Percentiles rank a stretch among this genome's conserved stretches.
Conservation (phyloP, 1,284 basidiomycete genomes). For the Cutaneotrichosporon cyanovorans region DNA sequence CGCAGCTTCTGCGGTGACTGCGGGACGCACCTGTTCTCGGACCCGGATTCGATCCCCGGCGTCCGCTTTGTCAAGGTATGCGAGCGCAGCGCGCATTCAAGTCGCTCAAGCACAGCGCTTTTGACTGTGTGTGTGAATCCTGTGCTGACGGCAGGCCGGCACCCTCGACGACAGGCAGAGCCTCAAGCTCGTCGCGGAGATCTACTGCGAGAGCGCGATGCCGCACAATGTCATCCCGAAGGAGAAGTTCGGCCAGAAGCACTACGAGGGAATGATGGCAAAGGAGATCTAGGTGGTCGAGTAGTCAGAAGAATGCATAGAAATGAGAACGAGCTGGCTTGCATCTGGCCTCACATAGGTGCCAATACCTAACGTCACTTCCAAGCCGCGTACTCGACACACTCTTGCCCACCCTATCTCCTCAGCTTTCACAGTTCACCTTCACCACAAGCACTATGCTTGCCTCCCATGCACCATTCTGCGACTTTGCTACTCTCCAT, state of each 20-base stretch:
- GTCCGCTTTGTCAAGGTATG: constrained; percentile 13
- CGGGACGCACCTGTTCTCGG: constrained; percentile 16
- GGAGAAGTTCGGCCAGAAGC: constrained; percentile 9
- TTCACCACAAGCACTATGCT: too few species aligned
- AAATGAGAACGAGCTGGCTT: too few species aligned
- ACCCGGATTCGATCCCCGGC: constrained; percentile 13
- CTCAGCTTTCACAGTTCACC: too few species aligned
- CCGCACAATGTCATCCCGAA: constrained; percentile 1
- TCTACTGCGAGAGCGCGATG: constrained; percentile 13
- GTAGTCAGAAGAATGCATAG: neutral
- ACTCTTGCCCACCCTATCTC: too few species aligned
- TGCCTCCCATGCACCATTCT: too few species aligned
- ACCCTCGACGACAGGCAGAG: constrained; percentile 8
- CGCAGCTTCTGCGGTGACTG: constrained; percentile 28
- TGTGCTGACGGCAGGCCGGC: neutral
- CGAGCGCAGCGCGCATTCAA: too few species aligned
- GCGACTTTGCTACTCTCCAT: too few species aligned
- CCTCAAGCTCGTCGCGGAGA: constrained; percentile 12
- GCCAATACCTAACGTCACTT: too few species aligned
- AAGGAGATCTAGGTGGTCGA: constrained; percentile 12
- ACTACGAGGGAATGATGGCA: constrained; percentile 17
- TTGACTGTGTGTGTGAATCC: neutral
- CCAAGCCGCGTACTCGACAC: too few species aligned
- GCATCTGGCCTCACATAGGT: too few species aligned
- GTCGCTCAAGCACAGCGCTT: too few species aligned